phyloP scores from a whole-genome alignment of 495 filamentous ascomycete genomes.

The Parmelia sp. region DNA sequence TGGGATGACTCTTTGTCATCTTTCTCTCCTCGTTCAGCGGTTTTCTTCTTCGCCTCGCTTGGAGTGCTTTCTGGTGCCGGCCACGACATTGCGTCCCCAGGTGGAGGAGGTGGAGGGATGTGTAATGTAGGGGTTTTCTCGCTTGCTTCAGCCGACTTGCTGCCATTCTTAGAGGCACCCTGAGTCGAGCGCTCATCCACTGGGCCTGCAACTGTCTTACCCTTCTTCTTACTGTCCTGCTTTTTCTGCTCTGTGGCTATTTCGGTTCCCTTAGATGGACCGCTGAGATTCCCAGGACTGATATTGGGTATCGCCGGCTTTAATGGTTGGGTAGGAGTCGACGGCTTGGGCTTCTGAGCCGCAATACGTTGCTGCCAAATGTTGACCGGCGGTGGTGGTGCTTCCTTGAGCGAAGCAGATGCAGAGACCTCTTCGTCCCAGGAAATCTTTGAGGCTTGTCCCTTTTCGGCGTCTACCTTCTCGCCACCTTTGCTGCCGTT shows the following conservation, averaged over 20 bases:
- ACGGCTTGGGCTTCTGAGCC: constrained; percentile 49
- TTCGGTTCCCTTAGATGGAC: constrained; percentile 30
- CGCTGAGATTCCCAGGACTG: constrained; percentile 11
- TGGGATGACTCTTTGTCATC: constrained; percentile 56
- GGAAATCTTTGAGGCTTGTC: constrained; percentile 30
- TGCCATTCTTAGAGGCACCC: constrained; percentile 32
- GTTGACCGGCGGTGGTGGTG: constrained; percentile 75
- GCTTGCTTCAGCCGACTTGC: constrained; percentile 32
- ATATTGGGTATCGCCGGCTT: constrained; percentile 26
- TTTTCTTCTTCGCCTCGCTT: constrained; percentile 66
- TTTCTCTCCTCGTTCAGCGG: constrained; percentile 59
- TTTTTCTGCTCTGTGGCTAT: constrained; percentile 30
- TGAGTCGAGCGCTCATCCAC: constrained; percentile 38
- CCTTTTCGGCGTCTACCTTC: constrained; percentile 42
- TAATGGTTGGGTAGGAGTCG: constrained; percentile 21
- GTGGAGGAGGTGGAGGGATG: constrained; percentile 52
- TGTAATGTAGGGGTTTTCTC: constrained; percentile 12
- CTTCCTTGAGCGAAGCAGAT: constrained; percentile 65
- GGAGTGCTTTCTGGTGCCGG: constrained; percentile 80
- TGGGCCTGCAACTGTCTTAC: constrained; percentile 26
- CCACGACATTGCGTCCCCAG: constrained; percentile 74
- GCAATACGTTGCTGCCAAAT: constrained; percentile 74
- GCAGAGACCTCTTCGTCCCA: constrained; percentile 47
- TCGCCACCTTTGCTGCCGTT: constrained; percentile 33
- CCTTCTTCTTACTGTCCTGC: constrained; percentile 29